Base-by-base conservation (phyloP, 768 basidiomycete genomes). In the Amanita brunnescens region DNA sequence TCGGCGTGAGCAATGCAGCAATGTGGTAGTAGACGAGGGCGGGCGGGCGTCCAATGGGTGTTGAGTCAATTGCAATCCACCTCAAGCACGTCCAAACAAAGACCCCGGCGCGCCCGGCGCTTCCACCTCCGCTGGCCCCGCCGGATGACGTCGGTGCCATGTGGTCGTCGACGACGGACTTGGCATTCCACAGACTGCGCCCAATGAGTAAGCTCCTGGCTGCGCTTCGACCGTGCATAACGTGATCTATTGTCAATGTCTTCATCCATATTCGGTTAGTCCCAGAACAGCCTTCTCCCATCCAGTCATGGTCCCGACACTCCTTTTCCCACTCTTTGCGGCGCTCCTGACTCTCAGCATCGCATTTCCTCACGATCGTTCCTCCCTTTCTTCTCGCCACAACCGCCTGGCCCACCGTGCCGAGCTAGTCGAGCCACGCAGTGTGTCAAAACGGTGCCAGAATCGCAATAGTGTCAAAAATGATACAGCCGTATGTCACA, bases 251-350 rank as follows among this genome's bases (percentile, higher is more conserved):
- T 35, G 29, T 35, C 12, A 5, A 10, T n/a, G n/a, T n/a, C n/a
- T n/a, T n/a, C n/a, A n/a, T n/a, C 38, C 24, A 7, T 33, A 23
- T 14, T 21, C 24, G 29, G n/a, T n/a, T n/a, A n/a, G n/a, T n/a
- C n/a, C 14, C 21, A 9, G 20, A 6, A 13, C 58, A 52, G 34
- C 57, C 48, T 54, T 55, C 57, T 50, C 52, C 56, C 47, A 26
- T 55, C 53, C 8, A 79, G n/a, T 80, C 78, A 77, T 71, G 69
- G 52, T 74, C 55, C 58, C 67, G 47, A 60, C 70, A 56, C 61
- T 74, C 33, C 29, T 71, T 35, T 51, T 74, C 44, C 62, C 61
- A 34, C 54, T 72, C 57, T 60, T 79, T 47, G 61, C 73, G 54
- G 60, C 71, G 38, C 53, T 64, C 44, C 50, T 66, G 13, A 49